These are phyloP conservation scores for Citropsis articulata DNA, from an alignment of 345 rosid species.

Conservation along the genomic window DNA sequence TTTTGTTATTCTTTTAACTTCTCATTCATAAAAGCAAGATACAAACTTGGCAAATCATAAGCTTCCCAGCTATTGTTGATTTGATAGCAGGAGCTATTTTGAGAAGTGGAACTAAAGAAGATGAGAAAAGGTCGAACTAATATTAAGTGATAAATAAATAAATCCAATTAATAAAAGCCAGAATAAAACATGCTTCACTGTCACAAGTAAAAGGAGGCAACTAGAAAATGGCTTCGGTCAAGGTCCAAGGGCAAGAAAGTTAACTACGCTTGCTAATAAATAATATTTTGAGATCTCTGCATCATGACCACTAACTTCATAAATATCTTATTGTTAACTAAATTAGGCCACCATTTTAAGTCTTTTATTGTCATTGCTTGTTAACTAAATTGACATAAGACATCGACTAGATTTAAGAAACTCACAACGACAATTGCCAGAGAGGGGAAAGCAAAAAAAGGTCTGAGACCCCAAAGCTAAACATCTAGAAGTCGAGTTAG, in stretches of 20 bases:
- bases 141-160: background rate
- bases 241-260: background rate
- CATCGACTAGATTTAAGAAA: background rate
- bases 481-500: background rate
- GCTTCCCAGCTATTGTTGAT: background rate
- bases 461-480: background rate
- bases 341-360: background rate
- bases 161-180: background rate
- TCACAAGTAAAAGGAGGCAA: background rate
- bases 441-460: background rate
- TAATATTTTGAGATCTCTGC: background rate
- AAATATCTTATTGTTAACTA: background rate
- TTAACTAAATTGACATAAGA: background rate
- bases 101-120: background rate
- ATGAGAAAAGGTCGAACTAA: background rate
- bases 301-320: background rate
- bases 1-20: background rate
- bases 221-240: constrained; percentile 1
- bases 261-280: background rate
- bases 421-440: background rate
- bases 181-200: background rate
- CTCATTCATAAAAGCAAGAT: background rate
- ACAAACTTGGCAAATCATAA: background rate
- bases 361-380: background rate
- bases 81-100: background rate